Evolutionary conservation across 495 filamentous ascomycete genomes (phyloP), one percentile per base, ranked within the genome.

Genomic region (Filosporella fistucella): DNA sequence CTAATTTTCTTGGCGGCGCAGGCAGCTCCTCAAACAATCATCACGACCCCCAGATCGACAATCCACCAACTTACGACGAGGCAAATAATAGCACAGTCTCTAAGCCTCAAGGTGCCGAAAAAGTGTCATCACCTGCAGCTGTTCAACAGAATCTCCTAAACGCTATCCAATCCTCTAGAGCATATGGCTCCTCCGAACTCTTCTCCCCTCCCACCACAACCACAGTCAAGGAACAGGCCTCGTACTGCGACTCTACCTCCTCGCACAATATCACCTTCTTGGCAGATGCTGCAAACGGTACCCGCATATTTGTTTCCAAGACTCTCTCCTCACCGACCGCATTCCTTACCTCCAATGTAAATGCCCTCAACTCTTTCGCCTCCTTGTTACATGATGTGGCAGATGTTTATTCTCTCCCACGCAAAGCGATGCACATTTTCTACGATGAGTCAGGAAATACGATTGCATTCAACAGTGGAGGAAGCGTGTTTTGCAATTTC

Each of bases 401-500:
- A 5, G 70, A 67, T 2, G 74, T 94, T 18, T 96, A 94, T 62
- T 69, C 75, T 10, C 69, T 96, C 22, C 58, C 71, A 2, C 61
- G 68, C 9, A 67, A 76, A 30, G 70, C 72, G 20, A 52, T 96
- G 34, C 90, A 94, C 61, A 84, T 97, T 50, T 96, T 90, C 72
- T 90, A 89, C 53, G 90, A 96, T 51, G 77, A 84, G 16, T 66
- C 69, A 8, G 84, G 88, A 8, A 76, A 74, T 52, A 88, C 89
- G 1, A 95, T 99, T 49, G 93, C 94, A 0, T 99, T 99, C 75
- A 99, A 97, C 60, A 71, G 72, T 18, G 75, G 75, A 32, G 90
- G 91, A 37, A 85, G 82, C 55, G 77, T 97, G 25, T 97, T 97
- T 71, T 96, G 89, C 73, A 99, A 97, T 58, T 78, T 90, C 52